Conservation (phyloP, 2,329 filamentous ascomycete species). For the Aspergillus fischeri region DNA sequence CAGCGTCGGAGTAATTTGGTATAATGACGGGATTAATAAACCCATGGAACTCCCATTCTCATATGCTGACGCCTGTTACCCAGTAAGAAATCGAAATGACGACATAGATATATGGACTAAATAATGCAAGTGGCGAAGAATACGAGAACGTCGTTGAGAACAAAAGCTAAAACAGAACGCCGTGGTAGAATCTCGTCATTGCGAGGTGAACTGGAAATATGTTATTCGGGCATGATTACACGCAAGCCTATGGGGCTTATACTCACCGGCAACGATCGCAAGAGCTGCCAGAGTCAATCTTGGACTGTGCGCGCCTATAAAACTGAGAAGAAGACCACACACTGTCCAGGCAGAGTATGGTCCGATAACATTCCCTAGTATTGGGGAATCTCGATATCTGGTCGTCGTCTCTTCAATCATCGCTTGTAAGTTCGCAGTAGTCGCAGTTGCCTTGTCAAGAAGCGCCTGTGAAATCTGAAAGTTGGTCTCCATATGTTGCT, state of each 20-base stretch:
- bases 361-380: constrained; percentile 12
- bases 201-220: not conserved
- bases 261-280: constrained; percentile 12
- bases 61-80: not conserved
- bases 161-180: not conserved
- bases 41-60: not conserved
- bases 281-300: constrained; percentile 18
- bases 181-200: not conserved
- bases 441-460: constrained; percentile 24
- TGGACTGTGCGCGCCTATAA: constrained; percentile 22
- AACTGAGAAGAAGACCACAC: constrained; percentile 20
- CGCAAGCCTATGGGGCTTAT: not conserved
- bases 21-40: not conserved
- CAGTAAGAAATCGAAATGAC: not conserved
- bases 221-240: not conserved
- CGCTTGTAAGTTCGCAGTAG: constrained; percentile 28
- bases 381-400: constrained; percentile 18
- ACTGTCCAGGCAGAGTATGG: constrained; percentile 21
- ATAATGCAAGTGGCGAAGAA: not conserved
- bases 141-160: not conserved
- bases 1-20: not conserved
- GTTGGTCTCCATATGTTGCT: constrained; percentile 24
- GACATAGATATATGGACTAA: not conserved
- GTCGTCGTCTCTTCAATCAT: constrained; percentile 27
- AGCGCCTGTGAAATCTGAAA: constrained; percentile 29